phyloP scores from a whole-genome alignment of 805 yeast genomes.

The Alloascoidea africana region DNA sequence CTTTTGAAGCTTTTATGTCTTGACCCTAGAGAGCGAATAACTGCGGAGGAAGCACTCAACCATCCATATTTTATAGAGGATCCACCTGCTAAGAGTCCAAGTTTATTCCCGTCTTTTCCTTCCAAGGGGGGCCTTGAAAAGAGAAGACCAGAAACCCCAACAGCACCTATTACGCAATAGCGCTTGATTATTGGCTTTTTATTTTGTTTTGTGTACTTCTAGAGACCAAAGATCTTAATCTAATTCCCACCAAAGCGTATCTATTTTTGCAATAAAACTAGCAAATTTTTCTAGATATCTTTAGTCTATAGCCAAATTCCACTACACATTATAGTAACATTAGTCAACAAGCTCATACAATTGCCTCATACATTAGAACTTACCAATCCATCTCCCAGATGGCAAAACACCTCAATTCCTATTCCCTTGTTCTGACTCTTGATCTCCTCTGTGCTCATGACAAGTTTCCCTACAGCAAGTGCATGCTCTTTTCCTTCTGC shows the following conservation, averaged over 20 bases:
- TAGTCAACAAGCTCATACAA: not conserved
- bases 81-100: constrained; percentile 22
- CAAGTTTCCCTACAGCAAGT: constrained; percentile 75
- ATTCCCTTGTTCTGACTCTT: constrained; percentile 72
- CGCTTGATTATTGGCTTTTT: no score
- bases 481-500: constrained; percentile 93
- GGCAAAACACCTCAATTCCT: constrained; percentile 74
- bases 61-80: constrained; percentile 26
- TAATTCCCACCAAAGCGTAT: no score
- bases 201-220: no score
- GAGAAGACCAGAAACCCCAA: no score
- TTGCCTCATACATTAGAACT: not conserved
- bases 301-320: constrained; percentile 6
- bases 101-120: constrained; percentile 14
- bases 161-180: no score
- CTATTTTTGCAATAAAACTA: no score
- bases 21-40: constrained; percentile 26
- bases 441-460: constrained; percentile 84
- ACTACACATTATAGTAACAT: constrained; percentile 47
- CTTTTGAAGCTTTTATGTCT: constrained; percentile 24
- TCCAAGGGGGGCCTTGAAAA: constrained; percentile 6
- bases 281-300: not conserved
- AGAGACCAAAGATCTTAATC: no score
- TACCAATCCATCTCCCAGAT: constrained; percentile 71
- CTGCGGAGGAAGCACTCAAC: constrained; percentile 29